Evolutionary conservation across 495 filamentous ascomycete genomes (phyloP).

Genomic region (Collariella sp.): DNA sequence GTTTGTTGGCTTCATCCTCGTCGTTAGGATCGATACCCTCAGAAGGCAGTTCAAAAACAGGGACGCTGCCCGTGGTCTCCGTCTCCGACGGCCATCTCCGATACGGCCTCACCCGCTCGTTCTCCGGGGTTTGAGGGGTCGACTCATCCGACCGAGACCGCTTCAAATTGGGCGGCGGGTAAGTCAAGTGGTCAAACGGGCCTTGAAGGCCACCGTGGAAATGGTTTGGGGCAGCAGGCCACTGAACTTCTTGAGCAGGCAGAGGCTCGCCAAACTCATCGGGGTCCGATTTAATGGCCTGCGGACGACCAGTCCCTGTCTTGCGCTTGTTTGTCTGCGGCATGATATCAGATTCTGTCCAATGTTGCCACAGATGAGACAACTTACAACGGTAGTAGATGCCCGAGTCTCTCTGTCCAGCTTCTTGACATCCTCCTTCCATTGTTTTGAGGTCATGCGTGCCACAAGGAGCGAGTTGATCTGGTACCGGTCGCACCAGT

Average conservation of each 20-base stretch:
- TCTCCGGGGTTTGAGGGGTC: conserved; percentile 14
- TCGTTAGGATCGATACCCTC: conserved; percentile 26
- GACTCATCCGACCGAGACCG: conserved; percentile 14
- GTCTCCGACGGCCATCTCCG: conserved; percentile 26
- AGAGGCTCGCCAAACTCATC: conserved; percentile 13
- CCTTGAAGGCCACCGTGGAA: conserved; percentile 14
- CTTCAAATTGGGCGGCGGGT: conserved; percentile 17
- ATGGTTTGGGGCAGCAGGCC: conserved; percentile 5
- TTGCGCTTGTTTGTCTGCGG: conserved; percentile 1
- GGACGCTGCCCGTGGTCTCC: conserved; percentile 23
- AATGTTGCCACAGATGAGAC: background rate
- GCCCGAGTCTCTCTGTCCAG: conserved; percentile 22
- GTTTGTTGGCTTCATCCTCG: conserved; percentile 34
- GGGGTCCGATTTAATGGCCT: conserved; percentile 27
- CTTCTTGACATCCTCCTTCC: conserved; percentile 36
- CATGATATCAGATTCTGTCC: background rate
- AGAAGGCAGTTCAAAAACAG: conserved; percentile 22
- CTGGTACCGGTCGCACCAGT: conserved; percentile 59
- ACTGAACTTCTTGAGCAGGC: conserved; percentile 7
- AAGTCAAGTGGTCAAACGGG: conserved; percentile 14
- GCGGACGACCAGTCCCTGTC: background rate
- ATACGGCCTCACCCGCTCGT: conserved; percentile 12
- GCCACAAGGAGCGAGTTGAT: conserved; percentile 60
- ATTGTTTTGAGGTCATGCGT: conserved; percentile 62
- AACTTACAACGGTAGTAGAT: conserved; percentile 10